Evolutionary conservation across 2,329 filamentous ascomycete species (phyloP).

Genomic region (Xylaria sp.): DNA sequence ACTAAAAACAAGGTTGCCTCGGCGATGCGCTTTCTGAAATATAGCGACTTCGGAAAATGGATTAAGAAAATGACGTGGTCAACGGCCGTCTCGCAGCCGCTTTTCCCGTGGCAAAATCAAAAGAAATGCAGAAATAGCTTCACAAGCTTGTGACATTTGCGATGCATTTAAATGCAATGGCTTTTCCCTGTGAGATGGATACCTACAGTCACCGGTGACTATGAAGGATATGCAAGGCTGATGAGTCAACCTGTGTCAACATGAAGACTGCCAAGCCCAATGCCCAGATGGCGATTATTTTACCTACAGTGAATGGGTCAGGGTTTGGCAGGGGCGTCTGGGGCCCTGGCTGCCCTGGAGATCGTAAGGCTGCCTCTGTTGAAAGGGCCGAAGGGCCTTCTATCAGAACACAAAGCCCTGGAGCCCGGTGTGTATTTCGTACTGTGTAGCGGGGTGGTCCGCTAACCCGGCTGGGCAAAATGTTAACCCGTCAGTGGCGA

Average conservation of each 20-base stretch:
- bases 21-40: constrained; percentile 50
- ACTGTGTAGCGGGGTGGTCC: too few relatives aligned
- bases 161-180: background rate
- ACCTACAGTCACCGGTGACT: background rate
- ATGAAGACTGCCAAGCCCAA: too few relatives aligned
- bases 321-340: background rate
- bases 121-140: constrained; percentile 1
- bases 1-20: background rate
- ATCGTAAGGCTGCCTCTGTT: background rate
- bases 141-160: background rate
- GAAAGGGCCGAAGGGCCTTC: background rate
- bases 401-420: too few relatives aligned
- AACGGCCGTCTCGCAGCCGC: background rate
- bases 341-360: too few relatives aligned
- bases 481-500: too few relatives aligned
- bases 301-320: too few relatives aligned
- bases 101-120: background rate
- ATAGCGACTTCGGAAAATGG: constrained; percentile 45
- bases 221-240: background rate
- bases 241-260: background rate
- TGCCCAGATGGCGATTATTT: background rate
- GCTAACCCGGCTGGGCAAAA: too few relatives aligned
- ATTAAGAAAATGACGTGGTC: constrained; percentile 20
- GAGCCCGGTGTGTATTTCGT: too few relatives aligned
- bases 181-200: too few relatives aligned